phyloP scores from a whole-genome alignment of 2,329 filamentous ascomycete species.

The Ophiostoma ulmi region DNA sequence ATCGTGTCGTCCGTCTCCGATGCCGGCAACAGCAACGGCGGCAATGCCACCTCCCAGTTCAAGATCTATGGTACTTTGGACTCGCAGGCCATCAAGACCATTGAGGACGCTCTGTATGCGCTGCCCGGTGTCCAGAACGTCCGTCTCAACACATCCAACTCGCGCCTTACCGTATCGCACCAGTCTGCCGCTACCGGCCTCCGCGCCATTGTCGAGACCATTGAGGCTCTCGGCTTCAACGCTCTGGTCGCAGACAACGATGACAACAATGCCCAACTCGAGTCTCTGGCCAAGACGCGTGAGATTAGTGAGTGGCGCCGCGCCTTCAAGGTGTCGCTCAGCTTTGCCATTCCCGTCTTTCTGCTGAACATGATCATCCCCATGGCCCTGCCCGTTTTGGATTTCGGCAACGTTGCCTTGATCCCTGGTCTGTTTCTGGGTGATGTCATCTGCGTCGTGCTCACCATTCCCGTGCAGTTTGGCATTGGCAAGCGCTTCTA shows the following conservation, averaged over 20 bases:
- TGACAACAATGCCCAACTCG: slow-evolving; percentile 93
- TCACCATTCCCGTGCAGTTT: slow-evolving; percentile 93
- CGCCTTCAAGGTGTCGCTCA: slow-evolving; percentile 70
- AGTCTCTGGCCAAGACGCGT: slow-evolving; percentile 91
- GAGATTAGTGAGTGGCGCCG: slow-evolving; percentile 91
- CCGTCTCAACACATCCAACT: slow-evolving; percentile 66
- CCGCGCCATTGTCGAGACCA: slow-evolving; percentile 71
- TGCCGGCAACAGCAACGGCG: slow-evolving; percentile 48
- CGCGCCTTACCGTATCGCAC: slow-evolving; percentile 68
- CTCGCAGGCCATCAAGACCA: slow-evolving; percentile 61
- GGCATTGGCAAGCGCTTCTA: slow-evolving; percentile 95
- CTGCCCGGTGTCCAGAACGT: slow-evolving; percentile 70
- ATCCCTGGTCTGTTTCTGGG: slow-evolving; percentile 79
- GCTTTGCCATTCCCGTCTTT: slow-evolving; percentile 86
- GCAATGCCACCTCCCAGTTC: slow-evolving; percentile 63
- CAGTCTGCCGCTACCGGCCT: slow-evolving; percentile 68
- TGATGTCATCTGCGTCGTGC: slow-evolving; percentile 72
- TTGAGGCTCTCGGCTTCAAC: slow-evolving; percentile 81
- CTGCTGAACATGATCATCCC: slow-evolving; percentile 89
- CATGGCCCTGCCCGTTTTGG: slow-evolving; percentile 70
- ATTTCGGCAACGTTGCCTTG: slow-evolving; percentile 66
- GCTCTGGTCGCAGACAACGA: slow-evolving; percentile 85
- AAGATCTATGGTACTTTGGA: slow-evolving; percentile 78
- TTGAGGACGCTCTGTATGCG: slow-evolving; percentile 63
- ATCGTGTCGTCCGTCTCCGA: slow-evolving; percentile 71